phyloP scores from a whole-genome alignment of 2,329 filamentous ascomycete species.

The Pseudocercospora fijiensis region DNA sequence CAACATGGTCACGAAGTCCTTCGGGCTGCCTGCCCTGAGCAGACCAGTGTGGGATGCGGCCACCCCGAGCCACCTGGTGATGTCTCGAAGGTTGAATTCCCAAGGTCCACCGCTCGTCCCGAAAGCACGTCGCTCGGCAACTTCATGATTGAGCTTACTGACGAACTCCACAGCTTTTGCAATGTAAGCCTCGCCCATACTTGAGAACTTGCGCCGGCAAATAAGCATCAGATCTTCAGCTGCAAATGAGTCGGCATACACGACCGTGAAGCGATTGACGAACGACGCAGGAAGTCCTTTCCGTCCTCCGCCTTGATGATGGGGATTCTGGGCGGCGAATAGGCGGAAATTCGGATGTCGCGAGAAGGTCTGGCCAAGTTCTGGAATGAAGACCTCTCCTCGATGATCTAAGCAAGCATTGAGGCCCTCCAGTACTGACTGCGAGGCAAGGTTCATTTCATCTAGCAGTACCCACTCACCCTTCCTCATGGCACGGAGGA shows the following conservation, averaged over 20 bases:
- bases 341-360: conserved; percentile 87
- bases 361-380: conserved; percentile 90
- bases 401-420: conserved; percentile 97
- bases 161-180: conserved; percentile 74
- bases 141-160: conserved; percentile 71
- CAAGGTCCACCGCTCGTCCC: conserved; percentile 70
- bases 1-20: conserved; percentile 77
- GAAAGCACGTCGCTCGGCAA: conserved; percentile 58
- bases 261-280: conserved; percentile 96
- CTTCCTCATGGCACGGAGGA: conserved; percentile 92
- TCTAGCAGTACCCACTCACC: conserved; percentile 96
- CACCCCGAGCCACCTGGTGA: conserved; percentile 80
- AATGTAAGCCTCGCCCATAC: conserved; percentile 59
- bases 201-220: conserved; percentile 72
- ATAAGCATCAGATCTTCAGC: conserved; percentile 79
- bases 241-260: conserved; percentile 89
- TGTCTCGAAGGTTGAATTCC: conserved; percentile 94
- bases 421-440: conserved; percentile 91
- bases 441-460: conserved; percentile 97
- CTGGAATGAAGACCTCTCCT: conserved; percentile 91
- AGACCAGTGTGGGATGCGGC: conserved; percentile 61
- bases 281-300: conserved; percentile 95
- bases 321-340: conserved; percentile 95
- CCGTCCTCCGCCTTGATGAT: conserved; percentile 91
- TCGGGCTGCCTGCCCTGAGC: conserved; percentile 58